A percentile compares a stretch with the other conserved stretches of the same genome.
Conservation (phyloP, 441 rosid genomes). For the Euphorbia schlechtendalii region DNA sequence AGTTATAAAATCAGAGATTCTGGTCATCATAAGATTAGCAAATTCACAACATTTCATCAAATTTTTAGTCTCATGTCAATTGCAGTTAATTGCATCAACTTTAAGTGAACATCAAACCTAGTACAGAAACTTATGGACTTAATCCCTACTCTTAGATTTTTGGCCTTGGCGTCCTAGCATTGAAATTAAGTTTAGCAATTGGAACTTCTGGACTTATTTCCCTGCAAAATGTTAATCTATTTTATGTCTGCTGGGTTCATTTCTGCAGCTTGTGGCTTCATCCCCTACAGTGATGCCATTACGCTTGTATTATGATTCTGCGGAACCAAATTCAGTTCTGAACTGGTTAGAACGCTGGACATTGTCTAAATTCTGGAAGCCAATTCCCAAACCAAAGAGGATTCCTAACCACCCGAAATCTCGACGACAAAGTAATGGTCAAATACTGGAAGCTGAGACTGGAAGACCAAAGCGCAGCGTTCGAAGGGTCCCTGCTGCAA, state of each 20-base stretch:
- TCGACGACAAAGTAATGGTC: conserved; percentile 44
- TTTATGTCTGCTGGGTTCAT: conserved; percentile 22
- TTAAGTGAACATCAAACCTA: no score
- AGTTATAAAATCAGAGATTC: no score
- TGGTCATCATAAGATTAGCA: no score
- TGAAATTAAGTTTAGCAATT: background rate
- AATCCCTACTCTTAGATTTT: no score
- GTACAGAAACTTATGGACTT: no score
- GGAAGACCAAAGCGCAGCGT: conserved; percentile 60
- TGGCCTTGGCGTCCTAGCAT: no score
- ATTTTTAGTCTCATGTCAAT: no score
- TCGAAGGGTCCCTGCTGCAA: conserved; percentile 53
- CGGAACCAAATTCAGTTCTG: conserved; percentile 54
- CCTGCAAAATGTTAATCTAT: conserved; percentile 1
- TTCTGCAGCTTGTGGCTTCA: conserved; percentile 65
- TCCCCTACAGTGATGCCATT: conserved; percentile 63
- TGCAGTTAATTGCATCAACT: no score
- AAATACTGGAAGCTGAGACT: conserved; percentile 47
- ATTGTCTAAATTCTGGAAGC: conserved; percentile 65
- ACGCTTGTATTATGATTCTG: conserved; percentile 44
- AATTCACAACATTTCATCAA: no score
- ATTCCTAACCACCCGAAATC: conserved; percentile 26
- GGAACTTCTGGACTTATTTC: background rate
- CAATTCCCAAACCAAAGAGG: conserved; percentile 61
- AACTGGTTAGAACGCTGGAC: conserved; percentile 90